Evolutionary conservation across 495 filamentous ascomycete species (phyloP).

Genomic region (Cercophora sp.): DNA sequence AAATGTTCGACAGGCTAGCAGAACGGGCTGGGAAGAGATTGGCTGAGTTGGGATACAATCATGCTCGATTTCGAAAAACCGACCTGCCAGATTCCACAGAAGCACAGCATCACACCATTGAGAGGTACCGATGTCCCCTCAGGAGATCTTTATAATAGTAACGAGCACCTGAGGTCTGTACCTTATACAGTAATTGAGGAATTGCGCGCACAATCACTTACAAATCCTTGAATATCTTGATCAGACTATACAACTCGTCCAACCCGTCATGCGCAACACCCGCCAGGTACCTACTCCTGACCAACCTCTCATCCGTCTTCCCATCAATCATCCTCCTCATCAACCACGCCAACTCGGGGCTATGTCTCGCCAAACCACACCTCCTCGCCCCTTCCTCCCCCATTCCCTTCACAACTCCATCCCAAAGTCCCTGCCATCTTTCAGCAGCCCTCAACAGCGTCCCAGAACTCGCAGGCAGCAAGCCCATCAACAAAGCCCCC

Average conservation of each 20-base stretch:
- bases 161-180: no score
- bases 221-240: neutral
- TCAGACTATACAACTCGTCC: neutral
- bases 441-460: neutral
- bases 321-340: constrained; percentile 1
- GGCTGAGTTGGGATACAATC: no score
- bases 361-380: constrained; percentile 5
- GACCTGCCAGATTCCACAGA: no score
- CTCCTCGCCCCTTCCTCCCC: constrained; percentile 38
- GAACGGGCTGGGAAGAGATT: no score
- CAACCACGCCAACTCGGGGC: constrained; percentile 12
- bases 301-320: neutral
- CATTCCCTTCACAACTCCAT: neutral
- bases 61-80: no score
- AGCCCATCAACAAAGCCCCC: neutral
- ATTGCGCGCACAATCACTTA: no score
- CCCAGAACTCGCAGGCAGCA: neutral
- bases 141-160: no score
- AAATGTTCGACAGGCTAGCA: no score
- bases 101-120: no score
- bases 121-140: no score
- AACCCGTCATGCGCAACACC: neutral
- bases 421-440: neutral
- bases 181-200: no score
- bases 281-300: neutral